phyloP scores from a whole-genome alignment of 2,329 filamentous ascomycete species.

The Verruconis gallopava region DNA sequence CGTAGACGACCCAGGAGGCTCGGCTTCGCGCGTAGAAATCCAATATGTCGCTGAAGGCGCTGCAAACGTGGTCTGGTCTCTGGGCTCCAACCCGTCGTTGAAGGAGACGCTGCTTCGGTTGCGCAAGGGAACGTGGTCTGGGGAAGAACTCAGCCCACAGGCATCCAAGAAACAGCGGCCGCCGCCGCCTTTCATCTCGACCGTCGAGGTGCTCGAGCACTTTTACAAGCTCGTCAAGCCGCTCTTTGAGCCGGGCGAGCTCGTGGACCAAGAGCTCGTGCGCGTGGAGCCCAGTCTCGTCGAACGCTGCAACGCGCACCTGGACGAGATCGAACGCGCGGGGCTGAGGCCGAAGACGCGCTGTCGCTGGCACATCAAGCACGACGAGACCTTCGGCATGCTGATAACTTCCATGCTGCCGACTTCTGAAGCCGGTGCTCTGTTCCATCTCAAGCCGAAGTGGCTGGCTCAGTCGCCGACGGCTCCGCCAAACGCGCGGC shows the following conservation, averaged over 20 bases:
- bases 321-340: slow-evolving; percentile 38
- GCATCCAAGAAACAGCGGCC: neutral
- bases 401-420: slow-evolving; percentile 63
- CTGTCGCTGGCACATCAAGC: slow-evolving; percentile 36
- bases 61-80: slow-evolving; percentile 55
- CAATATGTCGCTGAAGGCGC: slow-evolving; percentile 53
- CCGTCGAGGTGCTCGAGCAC: slow-evolving; percentile 14
- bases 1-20: neutral
- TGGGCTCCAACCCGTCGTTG: slow-evolving; percentile 12
- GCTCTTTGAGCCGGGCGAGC: slow-evolving; percentile 1
- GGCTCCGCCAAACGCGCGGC: slow-evolving; percentile 47
- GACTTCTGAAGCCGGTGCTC: slow-evolving; percentile 21
- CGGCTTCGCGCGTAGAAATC: slow-evolving; percentile 6
- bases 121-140: slow-evolving; percentile 41
- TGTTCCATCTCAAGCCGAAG: slow-evolving; percentile 73
- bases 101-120: slow-evolving; percentile 45
- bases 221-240: slow-evolving; percentile 33
- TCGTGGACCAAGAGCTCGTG: slow-evolving; percentile 45
- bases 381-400: slow-evolving; percentile 48
- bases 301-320: slow-evolving; percentile 26
- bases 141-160: neutral
- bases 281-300: slow-evolving; percentile 32
- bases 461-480: slow-evolving; percentile 68
- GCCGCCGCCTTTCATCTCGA: slow-evolving; percentile 21
- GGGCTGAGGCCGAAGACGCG: slow-evolving; percentile 35